Evolutionary conservation across 106 monocot species (phyloP).

Genomic region (Dendrobium officinale): DNA sequence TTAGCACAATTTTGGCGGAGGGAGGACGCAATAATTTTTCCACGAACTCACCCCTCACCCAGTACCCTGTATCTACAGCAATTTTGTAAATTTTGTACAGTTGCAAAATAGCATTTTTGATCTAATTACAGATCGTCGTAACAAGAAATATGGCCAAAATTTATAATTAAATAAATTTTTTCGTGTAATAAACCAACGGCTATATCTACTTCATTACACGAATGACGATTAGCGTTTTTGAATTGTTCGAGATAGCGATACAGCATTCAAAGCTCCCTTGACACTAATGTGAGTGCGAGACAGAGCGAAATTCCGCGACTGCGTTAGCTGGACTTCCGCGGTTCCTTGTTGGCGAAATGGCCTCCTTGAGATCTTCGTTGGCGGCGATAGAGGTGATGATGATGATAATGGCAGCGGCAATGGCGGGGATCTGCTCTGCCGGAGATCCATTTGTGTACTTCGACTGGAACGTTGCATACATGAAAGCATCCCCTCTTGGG

Average conservation of each 20-base stretch:
- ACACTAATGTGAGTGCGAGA: neutral
- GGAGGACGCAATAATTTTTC: too few relatives aligned
- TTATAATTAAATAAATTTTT: neutral
- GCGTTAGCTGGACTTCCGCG: neutral
- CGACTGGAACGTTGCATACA: slow-evolving; percentile 83
- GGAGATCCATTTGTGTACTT: slow-evolving; percentile 63
- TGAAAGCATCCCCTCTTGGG: slow-evolving; percentile 65
- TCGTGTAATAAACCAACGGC: neutral
- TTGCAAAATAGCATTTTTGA: too few relatives aligned
- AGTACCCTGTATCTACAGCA: too few relatives aligned
- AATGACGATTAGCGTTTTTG: neutral
- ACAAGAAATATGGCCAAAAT: neutral
- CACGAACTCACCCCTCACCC: too few relatives aligned
- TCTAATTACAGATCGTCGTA: too few relatives aligned
- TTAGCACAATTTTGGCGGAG: too few relatives aligned
- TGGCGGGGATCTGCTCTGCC: slow-evolving; percentile 14
- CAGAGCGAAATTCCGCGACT: neutral
- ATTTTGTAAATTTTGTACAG: too few relatives aligned
- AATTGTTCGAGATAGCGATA: neutral
- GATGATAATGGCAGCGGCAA: neutral
- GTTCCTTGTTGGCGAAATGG: neutral
- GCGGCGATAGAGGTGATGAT: neutral
- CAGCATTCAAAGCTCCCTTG: neutral
- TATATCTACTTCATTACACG: neutral
- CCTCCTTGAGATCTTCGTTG: neutral